These are phyloP conservation scores for Xanthoparmelia taractica DNA, from an alignment of 495 filamentous ascomycete genomes.

Conservation along the genomic window DNA sequence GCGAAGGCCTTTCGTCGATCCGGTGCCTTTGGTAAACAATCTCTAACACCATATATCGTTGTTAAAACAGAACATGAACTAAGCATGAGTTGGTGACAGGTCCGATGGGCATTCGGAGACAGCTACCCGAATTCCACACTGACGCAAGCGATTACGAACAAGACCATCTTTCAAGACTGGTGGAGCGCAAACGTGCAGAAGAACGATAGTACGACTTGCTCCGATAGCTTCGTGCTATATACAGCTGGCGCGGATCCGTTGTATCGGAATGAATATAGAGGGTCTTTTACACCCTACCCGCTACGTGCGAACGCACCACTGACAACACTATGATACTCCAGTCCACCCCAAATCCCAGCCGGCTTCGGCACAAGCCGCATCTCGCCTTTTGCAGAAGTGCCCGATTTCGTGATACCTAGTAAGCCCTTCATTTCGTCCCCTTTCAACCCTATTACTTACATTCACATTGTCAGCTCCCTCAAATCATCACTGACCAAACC, in stretches of 20 bases:
- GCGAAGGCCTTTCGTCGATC: slow-evolving; percentile 48
- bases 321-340: slow-evolving; percentile 25
- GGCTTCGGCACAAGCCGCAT: slow-evolving; percentile 43
- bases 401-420: slow-evolving; percentile 49
- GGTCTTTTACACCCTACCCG: slow-evolving; percentile 15
- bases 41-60: background rate
- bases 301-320: slow-evolving; percentile 23
- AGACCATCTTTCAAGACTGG: slow-evolving; percentile 26
- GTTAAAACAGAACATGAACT: background rate
- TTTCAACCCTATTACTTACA: background rate
- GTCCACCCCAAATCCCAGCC: slow-evolving; percentile 29
- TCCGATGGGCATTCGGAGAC: slow-evolving; percentile 51
- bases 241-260: slow-evolving; percentile 25
- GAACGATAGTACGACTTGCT: slow-evolving; percentile 35
- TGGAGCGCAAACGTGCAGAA: slow-evolving; percentile 32
- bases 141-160: slow-evolving; percentile 23
- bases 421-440: background rate
- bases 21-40: slow-evolving; percentile 36
- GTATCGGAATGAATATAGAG: slow-evolving; percentile 33
- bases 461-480: background rate
- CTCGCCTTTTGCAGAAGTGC: slow-evolving; percentile 41
- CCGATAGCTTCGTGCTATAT: slow-evolving; percentile 37
- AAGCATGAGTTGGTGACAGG: slow-evolving; percentile 1
- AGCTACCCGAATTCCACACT: slow-evolving; percentile 33
- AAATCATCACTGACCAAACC: no score